phyloP scores from a whole-genome alignment of 352 stramenopile genomes.

The Phytophthora nicotianae region DNA sequence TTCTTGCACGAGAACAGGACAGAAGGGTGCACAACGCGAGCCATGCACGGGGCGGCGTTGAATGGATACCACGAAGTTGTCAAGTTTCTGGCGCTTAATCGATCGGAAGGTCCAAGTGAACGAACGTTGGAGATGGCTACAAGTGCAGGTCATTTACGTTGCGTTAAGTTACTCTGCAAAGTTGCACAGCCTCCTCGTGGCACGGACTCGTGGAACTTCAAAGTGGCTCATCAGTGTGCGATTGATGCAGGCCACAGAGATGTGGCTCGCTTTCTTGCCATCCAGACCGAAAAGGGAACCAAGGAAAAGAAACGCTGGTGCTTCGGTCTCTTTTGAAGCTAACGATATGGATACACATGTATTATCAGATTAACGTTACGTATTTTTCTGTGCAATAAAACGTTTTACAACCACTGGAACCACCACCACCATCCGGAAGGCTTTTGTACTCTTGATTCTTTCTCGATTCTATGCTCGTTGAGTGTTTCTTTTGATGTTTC shows the following conservation, averaged over 20 bases:
- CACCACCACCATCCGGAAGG: slow-evolving; percentile 29
- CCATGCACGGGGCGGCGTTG: slow-evolving; percentile 34
- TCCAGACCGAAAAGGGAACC: slow-evolving; percentile 1
- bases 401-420: slow-evolving; percentile 29
- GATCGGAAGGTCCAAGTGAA: slow-evolving; percentile 16
- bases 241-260: slow-evolving; percentile 15
- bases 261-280: slow-evolving; percentile 24
- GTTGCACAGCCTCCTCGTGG: slow-evolving; percentile 16
- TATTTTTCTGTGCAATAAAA: slow-evolving; percentile 2
- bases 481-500: neutral
- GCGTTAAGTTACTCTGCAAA: slow-evolving; percentile 24
- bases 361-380: no score
- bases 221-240: slow-evolving; percentile 15
- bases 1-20: slow-evolving; percentile 29
- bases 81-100: slow-evolving; percentile 24
- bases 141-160: slow-evolving; percentile 23
- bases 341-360: slow-evolving; percentile 9
- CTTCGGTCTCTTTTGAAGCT: slow-evolving; percentile 21
- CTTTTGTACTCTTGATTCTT: slow-evolving; percentile 13
- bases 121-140: slow-evolving; percentile 25
- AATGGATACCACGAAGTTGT: slow-evolving; percentile 34
- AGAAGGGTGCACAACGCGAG: slow-evolving; percentile 33
- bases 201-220: slow-evolving; percentile 19
- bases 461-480: slow-evolving; percentile 8
- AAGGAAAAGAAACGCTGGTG: slow-evolving; percentile 6